Base-by-base conservation (phyloP, 2,329 filamentous ascomycete species). In the Venturia asperata region DNA sequence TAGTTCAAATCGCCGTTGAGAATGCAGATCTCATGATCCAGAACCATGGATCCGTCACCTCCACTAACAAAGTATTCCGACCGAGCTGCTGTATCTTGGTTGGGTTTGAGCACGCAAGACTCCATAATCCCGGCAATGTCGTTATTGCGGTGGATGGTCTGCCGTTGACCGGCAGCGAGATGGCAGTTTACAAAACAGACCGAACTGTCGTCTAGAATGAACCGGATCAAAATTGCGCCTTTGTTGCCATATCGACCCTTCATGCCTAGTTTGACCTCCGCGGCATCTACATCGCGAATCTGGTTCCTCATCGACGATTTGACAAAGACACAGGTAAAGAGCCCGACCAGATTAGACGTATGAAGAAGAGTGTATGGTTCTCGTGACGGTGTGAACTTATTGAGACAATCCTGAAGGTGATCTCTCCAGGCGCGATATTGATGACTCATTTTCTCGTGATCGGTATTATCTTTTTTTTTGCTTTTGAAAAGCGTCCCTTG, bases 171-270 rank as follows among this genome's bases (percentile, higher is more conserved):
- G 0, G 94, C 94, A 21, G 94, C 94, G 66, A 99, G 80, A 83
- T 99, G 94, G 74, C 94, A 99, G 74, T 99, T 99, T 78, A 97
- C 85, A 76, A 99, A 93, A 77, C 94, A 99, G 43, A 99, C 77
- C 1, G 93, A 97, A 62, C 88, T 94, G 75, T 99, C 92, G 72
- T 99, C 94, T 2, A 99, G 78, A 71, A 92, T 83, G 76, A 99
- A 96, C n/a, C 94, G 90, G 47, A 97, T 83, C 43, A 96, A 83
- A 43, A 97, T 85, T 24, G 92, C 94, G 68, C 94, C 94, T 79
- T 99, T 99, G 79, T 99, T 99, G 39, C 94, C 94, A 73, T 97
- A 91, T 68, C 93, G 79, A 21, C 94, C 94, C 62, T 92, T 93
- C 89, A 99, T 94, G 64, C 94, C 94, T 66, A 94, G 88, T 76